These are phyloP conservation scores for Penicillium crustosum DNA, from an alignment of 2,329 filamentous ascomycete species.

Conservation along the genomic window DNA sequence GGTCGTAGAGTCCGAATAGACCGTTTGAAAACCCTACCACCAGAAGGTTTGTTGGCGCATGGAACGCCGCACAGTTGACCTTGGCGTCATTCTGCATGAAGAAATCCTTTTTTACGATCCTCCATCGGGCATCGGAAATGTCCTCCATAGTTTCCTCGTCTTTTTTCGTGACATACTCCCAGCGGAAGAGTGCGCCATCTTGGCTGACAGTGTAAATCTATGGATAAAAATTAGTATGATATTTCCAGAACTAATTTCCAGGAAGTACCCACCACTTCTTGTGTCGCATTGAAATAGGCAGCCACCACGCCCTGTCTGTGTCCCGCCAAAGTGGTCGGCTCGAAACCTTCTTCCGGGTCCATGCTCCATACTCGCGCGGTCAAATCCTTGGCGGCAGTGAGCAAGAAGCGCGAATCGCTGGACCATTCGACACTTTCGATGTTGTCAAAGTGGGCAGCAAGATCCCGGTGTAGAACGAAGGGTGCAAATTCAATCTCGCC, in stretches of 20 bases:
- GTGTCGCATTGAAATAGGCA: constrained; percentile 95
- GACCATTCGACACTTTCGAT: constrained; percentile 92
- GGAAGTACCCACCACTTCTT: constrained; percentile 66
- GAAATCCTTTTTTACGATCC: constrained; percentile 86
- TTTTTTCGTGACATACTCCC: constrained; percentile 72
- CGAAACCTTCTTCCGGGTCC: constrained; percentile 80
- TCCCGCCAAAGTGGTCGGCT: constrained; percentile 83
- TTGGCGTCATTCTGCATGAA: constrained; percentile 90
- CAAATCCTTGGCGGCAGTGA: constrained; percentile 87
- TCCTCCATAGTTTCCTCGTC: constrained; percentile 62
- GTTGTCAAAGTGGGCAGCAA: constrained; percentile 84
- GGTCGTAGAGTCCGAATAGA: constrained; percentile 88
- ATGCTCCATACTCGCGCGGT: constrained; percentile 95
- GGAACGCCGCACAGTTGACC: constrained; percentile 86
- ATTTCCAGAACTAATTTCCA: background rate
- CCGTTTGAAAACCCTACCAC: constrained; percentile 96
- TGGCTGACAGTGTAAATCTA: constrained; percentile 91
- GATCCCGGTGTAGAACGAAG: constrained; percentile 83
- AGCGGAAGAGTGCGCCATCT: constrained; percentile 93
- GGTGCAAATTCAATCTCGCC: constrained; percentile 93
- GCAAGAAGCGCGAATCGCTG: constrained; percentile 89
- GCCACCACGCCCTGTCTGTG: constrained; percentile 87
- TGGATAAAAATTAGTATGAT: constrained; percentile 14
- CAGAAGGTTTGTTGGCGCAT: constrained; percentile 82
- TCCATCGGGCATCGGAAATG: constrained; percentile 75